Evolutionary conservation across 106 monocot genomes (phyloP), one percentile per base, ranked within the genome.

Genomic region (Dendrobium officinale): DNA sequence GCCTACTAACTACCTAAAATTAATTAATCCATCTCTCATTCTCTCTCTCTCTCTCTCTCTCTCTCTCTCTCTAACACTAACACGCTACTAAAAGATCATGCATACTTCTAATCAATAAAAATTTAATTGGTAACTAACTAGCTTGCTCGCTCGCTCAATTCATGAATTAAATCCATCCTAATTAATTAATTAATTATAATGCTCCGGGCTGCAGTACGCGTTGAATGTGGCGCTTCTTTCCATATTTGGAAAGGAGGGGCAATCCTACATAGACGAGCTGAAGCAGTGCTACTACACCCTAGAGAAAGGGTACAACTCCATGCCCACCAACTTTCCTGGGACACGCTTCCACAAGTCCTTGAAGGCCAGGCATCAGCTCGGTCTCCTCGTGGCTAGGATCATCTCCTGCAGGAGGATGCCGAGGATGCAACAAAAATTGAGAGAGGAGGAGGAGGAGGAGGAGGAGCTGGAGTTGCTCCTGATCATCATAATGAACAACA

Each of bases 301-400:
- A 72, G 96, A 97, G 84, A 93, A 88, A 61, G 96, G 96, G 19
- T 97, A 97, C 77, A 97, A 97, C 74, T 92, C 94, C 37, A 90
- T 97, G 94, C 96, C 96, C 27, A 82, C 94, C 81, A 94, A 97
- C 82, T 61, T 97, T 15, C 96, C 96, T 0, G 94, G 96, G 8
- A 97, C 92, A 41, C 92, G 91, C 17, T 97, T 92, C 84, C 84
- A 89, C 90, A 90, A 83, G 78, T 87, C 96, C 0, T 90, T 97
- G 96, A 90, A 86, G 80, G 92, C 94, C 2, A 81, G 96, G 81
- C 80, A 68, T 41, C 86, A 75, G 51, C 81, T 97, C 42, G 86
- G 76, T 1, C 73, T 81, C 31, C 89, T 90, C 11, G 88, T 97
- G 2, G 84, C 82, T 48, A 73, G 81, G 43, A 92, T 97, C 17